A percentile compares a stretch with the other conserved stretches of the same genome.
phyloP scores from a whole-genome alignment of 306 rosid genomes.

The Nissolia schottii region DNA sequence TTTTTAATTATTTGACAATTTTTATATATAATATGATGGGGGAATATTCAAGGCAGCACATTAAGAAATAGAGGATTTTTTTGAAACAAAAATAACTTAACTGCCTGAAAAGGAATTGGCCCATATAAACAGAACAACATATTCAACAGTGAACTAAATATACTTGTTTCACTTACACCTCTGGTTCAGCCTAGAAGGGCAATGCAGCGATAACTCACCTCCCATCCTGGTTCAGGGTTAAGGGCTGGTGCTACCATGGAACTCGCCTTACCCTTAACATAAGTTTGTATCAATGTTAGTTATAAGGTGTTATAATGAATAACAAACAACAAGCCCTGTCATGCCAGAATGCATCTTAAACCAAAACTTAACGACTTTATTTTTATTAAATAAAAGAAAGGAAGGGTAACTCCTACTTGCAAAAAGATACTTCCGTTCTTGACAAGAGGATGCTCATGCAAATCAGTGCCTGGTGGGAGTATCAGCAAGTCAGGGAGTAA shows the following conservation, averaged over 20 bases:
- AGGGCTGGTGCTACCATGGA: slow-evolving; percentile 96
- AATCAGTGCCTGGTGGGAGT: slow-evolving; percentile 83
- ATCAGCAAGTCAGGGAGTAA: slow-evolving; percentile 70
- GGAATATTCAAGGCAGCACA: not conserved
- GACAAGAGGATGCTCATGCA: slow-evolving; percentile 80
- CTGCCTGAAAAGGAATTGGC: not conserved
- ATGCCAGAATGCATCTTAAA: not conserved
- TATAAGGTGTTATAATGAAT: not conserved
- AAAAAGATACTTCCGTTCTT: slow-evolving; percentile 73
- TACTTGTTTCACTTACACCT: not conserved
- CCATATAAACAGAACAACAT: not conserved
- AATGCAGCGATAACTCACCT: slow-evolving; percentile 49
- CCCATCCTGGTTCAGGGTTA: slow-evolving; percentile 88
- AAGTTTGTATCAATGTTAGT: slow-evolving; percentile 13
- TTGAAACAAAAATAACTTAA: not conserved
- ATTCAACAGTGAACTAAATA: not conserved
- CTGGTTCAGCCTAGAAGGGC: not conserved
- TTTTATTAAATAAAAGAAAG: not conserved
- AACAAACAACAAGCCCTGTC: not conserved
- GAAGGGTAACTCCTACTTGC: slow-evolving; percentile 57
- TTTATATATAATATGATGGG: not conserved
- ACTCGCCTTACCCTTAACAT: slow-evolving; percentile 84
- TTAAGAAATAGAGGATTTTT: not conserved
- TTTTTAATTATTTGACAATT: not conserved
- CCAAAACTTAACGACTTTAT: not conserved